Evolutionary conservation across 768 basidiomycete genomes (phyloP).

Genomic region (Naematelia aurantialba): DNA sequence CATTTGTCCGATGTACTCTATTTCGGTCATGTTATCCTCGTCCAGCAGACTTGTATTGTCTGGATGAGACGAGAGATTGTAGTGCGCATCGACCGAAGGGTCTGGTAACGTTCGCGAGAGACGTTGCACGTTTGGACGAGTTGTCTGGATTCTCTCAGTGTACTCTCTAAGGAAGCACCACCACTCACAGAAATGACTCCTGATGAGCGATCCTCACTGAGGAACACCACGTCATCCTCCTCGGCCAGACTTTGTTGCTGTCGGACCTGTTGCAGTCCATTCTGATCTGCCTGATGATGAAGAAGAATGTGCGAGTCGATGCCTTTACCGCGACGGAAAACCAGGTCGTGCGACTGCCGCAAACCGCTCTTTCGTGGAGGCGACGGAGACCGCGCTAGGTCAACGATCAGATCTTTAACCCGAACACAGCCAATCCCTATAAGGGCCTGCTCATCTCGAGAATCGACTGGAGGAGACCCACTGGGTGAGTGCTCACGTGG

Average conservation of each 20-base stretch:
- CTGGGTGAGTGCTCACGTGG: no score
- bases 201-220: background rate
- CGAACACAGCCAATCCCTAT: no score
- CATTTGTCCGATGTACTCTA: background rate
- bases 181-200: no score
- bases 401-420: no score
- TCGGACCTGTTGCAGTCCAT: background rate
- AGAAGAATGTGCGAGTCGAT: background rate
- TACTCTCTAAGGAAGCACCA: background rate
- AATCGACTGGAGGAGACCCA: no score
- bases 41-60: background rate
- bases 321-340: no score
- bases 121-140: background rate
- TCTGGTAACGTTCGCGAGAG: background rate
- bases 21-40: background rate
- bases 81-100: background rate
- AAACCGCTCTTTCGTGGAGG: no score
- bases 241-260: background rate
- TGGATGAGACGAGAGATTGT: background rate
- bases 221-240: background rate
- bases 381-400: no score
- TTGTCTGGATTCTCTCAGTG: background rate
- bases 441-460: no score
- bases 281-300: background rate
- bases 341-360: no score